phyloP scores from a whole-genome alignment of 169 alveolate genomes.

The Condylostoma magnum region DNA sequence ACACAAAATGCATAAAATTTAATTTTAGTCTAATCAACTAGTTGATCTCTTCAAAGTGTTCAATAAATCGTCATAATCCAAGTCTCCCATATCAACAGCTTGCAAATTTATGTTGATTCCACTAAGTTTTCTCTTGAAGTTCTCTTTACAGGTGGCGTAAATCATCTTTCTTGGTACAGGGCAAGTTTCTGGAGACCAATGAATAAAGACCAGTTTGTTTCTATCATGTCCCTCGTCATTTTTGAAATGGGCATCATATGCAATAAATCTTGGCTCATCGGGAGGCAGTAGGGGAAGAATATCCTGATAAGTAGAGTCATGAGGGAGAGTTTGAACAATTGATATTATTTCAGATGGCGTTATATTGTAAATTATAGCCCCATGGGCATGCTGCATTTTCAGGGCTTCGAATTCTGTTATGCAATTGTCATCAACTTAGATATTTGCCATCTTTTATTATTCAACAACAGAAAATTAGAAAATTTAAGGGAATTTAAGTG shows the following conservation, averaged over 20 bases:
- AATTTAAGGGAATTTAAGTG: too few relatives aligned
- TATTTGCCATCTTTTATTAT: too few relatives aligned
- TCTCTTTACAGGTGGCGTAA: slow-evolving; percentile 31
- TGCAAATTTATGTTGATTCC: slow-evolving; percentile 16
- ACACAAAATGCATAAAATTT: too few relatives aligned
- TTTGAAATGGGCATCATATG: neutral
- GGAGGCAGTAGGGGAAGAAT: neutral
- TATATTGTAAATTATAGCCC: too few relatives aligned
- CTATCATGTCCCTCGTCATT: neutral
- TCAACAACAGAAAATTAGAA: too few relatives aligned
- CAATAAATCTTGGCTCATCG: slow-evolving; percentile 27
- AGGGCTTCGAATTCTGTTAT: too few relatives aligned
- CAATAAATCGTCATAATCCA: slow-evolving; percentile 8
- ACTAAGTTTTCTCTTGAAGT: slow-evolving; percentile 9
- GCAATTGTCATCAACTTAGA: too few relatives aligned
- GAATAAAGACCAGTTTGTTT: slow-evolving; percentile 14
- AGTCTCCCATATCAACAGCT: neutral
- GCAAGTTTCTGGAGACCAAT: slow-evolving; percentile 29
- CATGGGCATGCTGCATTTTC: too few relatives aligned
- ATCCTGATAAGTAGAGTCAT: neutral
- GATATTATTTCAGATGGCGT: too few relatives aligned
- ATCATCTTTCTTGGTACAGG: slow-evolving; percentile 12
- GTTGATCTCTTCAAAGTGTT: too few relatives aligned
- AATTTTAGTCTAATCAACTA: too few relatives aligned
- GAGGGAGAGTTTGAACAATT: too few relatives aligned